Conservation (phyloP, 2,329 filamentous ascomycete species). For the Penicillium glabrum region DNA sequence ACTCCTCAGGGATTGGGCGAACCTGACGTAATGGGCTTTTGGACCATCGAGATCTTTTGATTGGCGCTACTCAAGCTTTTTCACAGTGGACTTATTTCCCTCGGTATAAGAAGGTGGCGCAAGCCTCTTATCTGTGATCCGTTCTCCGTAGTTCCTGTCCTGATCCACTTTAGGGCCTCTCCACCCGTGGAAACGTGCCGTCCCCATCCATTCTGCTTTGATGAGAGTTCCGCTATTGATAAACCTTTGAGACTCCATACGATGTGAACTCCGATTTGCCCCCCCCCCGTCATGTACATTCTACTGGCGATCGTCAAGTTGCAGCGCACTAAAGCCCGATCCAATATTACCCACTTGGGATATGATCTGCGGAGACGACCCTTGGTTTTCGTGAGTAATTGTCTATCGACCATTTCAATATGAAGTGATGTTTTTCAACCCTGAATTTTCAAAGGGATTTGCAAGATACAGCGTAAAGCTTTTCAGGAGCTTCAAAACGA, state of each 20-base stretch:
- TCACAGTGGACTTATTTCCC: neutral
- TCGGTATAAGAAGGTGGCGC: conserved; percentile 1
- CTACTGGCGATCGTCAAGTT: no score
- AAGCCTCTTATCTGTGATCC: neutral
- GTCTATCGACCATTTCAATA: no score
- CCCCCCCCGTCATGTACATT: neutral
- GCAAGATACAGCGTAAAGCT: no score
- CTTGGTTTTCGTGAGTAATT: no score
- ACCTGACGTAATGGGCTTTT: conserved; percentile 12
- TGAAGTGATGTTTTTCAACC: no score
- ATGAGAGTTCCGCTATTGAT: neutral
- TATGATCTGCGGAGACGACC: no score
- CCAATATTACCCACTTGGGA: no score
- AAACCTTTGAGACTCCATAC: neutral
- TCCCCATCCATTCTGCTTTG: neutral
- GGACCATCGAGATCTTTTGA: conserved; percentile 12
- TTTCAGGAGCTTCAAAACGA: no score
- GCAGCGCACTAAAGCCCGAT: no score
- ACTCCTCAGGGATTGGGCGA: neutral
- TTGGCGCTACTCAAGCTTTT: conserved; percentile 6
- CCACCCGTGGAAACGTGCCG: conserved; percentile 1
- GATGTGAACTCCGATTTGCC: neutral
- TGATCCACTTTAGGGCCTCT: conserved; percentile 7
- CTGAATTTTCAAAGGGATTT: fast-evolving
- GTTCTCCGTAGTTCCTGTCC: conserved; percentile 12